phyloP scores from a whole-genome alignment of 129 eudicot genomes.

The Flaveria trinervia region DNA sequence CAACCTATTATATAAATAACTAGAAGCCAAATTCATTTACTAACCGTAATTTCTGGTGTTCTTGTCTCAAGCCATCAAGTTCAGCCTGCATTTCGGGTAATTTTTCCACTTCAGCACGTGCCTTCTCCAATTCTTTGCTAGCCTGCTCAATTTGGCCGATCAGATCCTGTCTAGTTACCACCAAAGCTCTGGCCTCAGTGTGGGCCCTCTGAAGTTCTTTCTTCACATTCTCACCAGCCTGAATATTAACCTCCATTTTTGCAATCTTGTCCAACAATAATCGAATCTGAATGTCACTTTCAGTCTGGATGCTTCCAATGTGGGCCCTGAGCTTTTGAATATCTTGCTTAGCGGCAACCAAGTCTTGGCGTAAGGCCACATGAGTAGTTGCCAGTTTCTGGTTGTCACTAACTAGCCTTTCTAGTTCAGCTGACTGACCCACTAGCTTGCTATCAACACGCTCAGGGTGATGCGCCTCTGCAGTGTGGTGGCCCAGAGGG shows the following conservation, averaged over 20 bases:
- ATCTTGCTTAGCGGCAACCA: conserved; percentile 64
- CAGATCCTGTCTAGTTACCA: conserved; percentile 61
- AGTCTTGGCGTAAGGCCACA: conserved; percentile 71
- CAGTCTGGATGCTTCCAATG: conserved; percentile 68
- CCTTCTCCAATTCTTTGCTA: conserved; percentile 57
- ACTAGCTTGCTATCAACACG: conserved; percentile 46
- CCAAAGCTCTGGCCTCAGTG: conserved; percentile 66
- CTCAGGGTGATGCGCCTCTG: conserved; percentile 49
- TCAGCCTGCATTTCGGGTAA: conserved; percentile 69
- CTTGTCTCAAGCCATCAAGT: conserved; percentile 72
- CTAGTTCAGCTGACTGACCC: conserved; percentile 58
- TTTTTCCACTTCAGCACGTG: conserved; percentile 51
- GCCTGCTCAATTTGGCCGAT: conserved; percentile 46
- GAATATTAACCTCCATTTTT: conserved; percentile 63
- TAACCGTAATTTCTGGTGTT: conserved; percentile 81
- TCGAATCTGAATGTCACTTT: conserved; percentile 75
- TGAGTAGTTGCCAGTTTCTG: conserved; percentile 64
- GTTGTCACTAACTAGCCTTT: conserved; percentile 69
- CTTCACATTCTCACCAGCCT: conserved; percentile 61
- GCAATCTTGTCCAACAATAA: conserved; percentile 76
- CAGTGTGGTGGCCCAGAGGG: conserved; percentile 41
- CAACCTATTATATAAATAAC: conserved; percentile 1
- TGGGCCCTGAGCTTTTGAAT: conserved; percentile 61
- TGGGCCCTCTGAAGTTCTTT: conserved; percentile 67
- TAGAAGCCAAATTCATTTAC: conserved; percentile 35